Evolutionary conservation across 2,329 filamentous ascomycete genomes (phyloP), one percentile per base, ranked within the genome.

Genomic region (Stagonosporopsis rhizophila): DNA sequence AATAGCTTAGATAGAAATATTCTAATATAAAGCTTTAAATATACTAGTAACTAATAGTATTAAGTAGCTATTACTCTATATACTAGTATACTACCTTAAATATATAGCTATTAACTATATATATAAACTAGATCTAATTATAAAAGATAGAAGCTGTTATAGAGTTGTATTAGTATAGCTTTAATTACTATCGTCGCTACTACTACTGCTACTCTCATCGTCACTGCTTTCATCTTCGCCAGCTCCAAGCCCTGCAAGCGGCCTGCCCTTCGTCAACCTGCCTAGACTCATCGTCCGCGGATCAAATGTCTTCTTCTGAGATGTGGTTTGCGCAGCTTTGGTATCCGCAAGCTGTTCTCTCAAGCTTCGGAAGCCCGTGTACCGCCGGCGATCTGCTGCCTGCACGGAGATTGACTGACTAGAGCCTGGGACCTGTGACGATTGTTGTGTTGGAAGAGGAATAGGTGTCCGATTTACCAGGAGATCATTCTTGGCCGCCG

Each of bases 311-410:
- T 58, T 59, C 15, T 37, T 58, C 32, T 59, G 47, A 15, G 44
- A 42, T 6, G 56, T 37, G 15, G 32, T 32, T 17, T 60, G 52
- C 14, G 44, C 50, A 15, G 50, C 51, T 25, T 55, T 56, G 8
- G 53, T 51, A 8, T 64, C 59, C 6, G 56, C 59, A 9, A 64
- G 44, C 32, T 61, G 61, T 35, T 64, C 61, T 23, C 59, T 50
- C 11, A 64, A 22, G 6, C 50, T 56, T 2, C 53, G 56, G 37
- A 64, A 64, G 12, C 59, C 59, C 4, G 58, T 44, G 19, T 59
- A 59, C 17, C 55, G 55, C 14, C 50, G 56, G 6, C 52, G 56
- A 5, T 54, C 56, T 25, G 59, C 53, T 25, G 56, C 52, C 48
- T 55, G 56, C 20, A 52, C 37, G 6, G 59, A 62, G 0, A 55